A percentile compares a stretch with the other conserved stretches of the same genome.
These are phyloP conservation scores for Nannizzia gypsea DNA, from an alignment of 2,329 filamentous ascomycete genomes.

Conservation along the genomic window DNA sequence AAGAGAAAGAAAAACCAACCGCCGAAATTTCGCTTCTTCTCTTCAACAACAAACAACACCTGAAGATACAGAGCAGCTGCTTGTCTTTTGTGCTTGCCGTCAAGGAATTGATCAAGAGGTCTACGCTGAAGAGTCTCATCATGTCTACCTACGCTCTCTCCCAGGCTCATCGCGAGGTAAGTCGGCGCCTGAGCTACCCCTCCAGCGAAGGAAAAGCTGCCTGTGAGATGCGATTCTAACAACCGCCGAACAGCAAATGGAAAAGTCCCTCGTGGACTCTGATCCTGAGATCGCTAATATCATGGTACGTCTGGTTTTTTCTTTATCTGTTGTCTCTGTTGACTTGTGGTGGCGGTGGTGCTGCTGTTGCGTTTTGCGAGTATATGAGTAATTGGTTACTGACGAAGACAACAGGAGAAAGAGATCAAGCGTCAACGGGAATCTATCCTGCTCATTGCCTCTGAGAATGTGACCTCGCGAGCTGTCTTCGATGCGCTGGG, in stretches of 20 bases:
- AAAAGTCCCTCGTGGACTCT: constrained; percentile 81
- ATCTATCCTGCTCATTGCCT: constrained; percentile 97
- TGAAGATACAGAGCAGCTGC: background rate
- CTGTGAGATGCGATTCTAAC: background rate
- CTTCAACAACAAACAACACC: background rate
- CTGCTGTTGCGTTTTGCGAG: background rate
- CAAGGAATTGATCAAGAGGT: background rate
- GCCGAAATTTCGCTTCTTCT: background rate
- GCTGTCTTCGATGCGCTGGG: constrained; percentile 96
- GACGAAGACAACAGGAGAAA: constrained; percentile 51
- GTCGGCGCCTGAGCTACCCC: constrained; percentile 21
- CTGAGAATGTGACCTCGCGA: constrained; percentile 97
- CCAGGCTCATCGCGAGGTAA: constrained; percentile 53
- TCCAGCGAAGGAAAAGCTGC: background rate
- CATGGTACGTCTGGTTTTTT: constrained; percentile 55
- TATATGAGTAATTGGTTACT: background rate
- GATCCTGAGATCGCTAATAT: constrained; percentile 93
- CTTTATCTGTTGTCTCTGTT: background rate
- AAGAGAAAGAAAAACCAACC: constrained; percentile 1
- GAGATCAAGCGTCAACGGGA: constrained; percentile 96
- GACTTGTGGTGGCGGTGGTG: too few relatives aligned
- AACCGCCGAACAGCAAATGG: constrained; percentile 61
- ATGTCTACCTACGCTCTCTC: constrained; percentile 51
- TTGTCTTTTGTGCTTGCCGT: background rate
- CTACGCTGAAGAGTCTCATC: constrained; percentile 14